Evolutionary conservation across 2,329 filamentous ascomycete genomes (phyloP).

Genomic region (Colletotrichum tropicale): DNA sequence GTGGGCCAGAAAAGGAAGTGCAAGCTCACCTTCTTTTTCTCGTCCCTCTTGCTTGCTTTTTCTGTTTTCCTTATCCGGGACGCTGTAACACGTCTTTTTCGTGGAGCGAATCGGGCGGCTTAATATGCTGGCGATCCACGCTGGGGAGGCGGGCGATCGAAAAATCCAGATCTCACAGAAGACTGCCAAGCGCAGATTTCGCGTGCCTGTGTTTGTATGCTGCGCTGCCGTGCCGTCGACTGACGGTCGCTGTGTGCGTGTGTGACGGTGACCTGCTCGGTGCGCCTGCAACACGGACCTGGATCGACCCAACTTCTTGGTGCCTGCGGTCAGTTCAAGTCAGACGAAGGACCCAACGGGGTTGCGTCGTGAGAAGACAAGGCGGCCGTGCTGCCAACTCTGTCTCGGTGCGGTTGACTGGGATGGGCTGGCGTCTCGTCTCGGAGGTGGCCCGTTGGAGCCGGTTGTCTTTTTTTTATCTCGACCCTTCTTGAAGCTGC

Average conservation of each 20-base stretch:
- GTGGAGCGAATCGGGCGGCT: background rate
- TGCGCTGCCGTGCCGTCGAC: background rate
- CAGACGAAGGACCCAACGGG: conserved; percentile 16
- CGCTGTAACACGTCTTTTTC: background rate
- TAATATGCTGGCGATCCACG: background rate
- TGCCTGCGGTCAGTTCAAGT: conserved; percentile 3
- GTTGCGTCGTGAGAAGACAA: background rate
- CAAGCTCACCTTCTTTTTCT: background rate
- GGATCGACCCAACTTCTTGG: conserved; percentile 16
- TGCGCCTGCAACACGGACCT: conserved; percentile 13
- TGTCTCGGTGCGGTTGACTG: conserved; percentile 10
- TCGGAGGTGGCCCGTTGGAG: background rate
- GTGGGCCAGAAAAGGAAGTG: conserved; percentile 16
- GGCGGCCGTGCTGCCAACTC: conserved; percentile 5
- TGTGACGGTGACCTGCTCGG: conserved; percentile 4
- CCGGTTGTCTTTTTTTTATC: background rate
- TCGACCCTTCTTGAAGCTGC: background rate
- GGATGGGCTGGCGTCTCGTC: conserved; percentile 9
- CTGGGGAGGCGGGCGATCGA: background rate
- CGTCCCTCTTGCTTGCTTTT: background rate
- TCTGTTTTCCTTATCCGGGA: background rate
- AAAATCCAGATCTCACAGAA: background rate
- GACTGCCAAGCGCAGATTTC: background rate
- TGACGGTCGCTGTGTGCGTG: background rate
- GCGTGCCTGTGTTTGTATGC: background rate